Evolutionary conservation across 805 yeast species (phyloP).

Genomic region (Saturnispora sanitii): DNA sequence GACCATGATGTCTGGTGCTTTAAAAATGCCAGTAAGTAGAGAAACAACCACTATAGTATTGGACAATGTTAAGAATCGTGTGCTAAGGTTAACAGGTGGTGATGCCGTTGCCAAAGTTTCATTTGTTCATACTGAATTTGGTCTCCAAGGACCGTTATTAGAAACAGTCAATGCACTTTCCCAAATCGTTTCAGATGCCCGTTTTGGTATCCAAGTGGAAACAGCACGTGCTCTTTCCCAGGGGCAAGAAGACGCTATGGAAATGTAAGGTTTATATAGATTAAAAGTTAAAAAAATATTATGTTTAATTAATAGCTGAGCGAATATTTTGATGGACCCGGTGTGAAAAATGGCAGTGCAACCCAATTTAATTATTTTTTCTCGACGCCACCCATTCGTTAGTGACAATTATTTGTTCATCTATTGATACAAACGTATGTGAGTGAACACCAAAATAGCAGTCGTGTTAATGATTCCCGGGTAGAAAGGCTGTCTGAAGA

Average conservation of each 20-base stretch:
- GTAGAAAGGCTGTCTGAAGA: not conserved
- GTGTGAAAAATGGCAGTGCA: conserved; percentile 3
- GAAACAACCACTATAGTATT: conserved; percentile 70
- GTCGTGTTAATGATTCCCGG: not conserved
- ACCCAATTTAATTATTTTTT: not conserved
- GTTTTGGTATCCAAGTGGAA: conserved; percentile 59
- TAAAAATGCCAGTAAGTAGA: conserved; percentile 56
- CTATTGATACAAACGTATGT: not conserved
- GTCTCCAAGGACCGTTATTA: conserved; percentile 39
- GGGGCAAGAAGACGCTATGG: conserved; percentile 4
- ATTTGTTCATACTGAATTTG: conserved; percentile 78
- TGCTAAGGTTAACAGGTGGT: conserved; percentile 78
- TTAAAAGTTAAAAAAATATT: not conserved
- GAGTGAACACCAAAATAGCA: not conserved
- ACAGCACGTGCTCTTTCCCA: conserved; percentile 49
- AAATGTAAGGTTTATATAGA: not conserved
- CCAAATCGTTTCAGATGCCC: conserved; percentile 51
- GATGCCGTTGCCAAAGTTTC: conserved; percentile 56
- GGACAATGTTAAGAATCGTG: conserved; percentile 37
- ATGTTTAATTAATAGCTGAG: not conserved
- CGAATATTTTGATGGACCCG: not conserved
- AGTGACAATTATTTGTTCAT: not conserved
- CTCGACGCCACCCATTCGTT: conserved; percentile 1
- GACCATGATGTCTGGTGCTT: conserved; percentile 47
- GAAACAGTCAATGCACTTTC: conserved; percentile 46